Conservation (phyloP, 352 stramenopile genomes). For the Aphanomyces cochlioides region DNA sequence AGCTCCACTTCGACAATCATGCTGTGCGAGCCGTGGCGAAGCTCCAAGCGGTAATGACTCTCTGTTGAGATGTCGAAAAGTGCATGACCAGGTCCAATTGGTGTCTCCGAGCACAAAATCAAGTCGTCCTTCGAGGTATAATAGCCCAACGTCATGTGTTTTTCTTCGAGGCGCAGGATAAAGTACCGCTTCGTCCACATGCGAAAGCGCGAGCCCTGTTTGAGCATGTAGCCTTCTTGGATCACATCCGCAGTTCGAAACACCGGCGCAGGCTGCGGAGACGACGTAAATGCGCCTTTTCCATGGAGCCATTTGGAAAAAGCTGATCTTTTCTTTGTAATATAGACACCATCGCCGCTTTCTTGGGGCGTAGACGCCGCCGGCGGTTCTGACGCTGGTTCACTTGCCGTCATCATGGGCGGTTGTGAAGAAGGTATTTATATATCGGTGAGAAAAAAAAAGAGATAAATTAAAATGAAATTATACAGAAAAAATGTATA, state of each 20-base stretch:
- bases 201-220: slow-evolving; percentile 73
- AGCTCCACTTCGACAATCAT: slow-evolving; percentile 73
- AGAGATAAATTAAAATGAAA: no score
- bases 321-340: slow-evolving; percentile 79
- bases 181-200: slow-evolving; percentile 84
- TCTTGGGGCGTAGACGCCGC: slow-evolving; percentile 7
- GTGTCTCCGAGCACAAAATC: slow-evolving; percentile 73
- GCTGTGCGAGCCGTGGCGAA: slow-evolving; percentile 65
- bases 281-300: slow-evolving; percentile 48
- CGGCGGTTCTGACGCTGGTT: slow-evolving; percentile 26
- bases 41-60: slow-evolving; percentile 62
- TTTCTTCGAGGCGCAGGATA: slow-evolving; percentile 79
- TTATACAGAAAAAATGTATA: no score
- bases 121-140: slow-evolving; percentile 83
- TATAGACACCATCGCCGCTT: slow-evolving; percentile 61
- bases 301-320: slow-evolving; percentile 84
- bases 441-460: no score
- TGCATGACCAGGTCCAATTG: slow-evolving; percentile 67
- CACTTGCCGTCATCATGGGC: slow-evolving; percentile 3
- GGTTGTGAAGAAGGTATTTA: no score
- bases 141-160: slow-evolving; percentile 84
- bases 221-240: slow-evolving; percentile 79
- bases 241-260: slow-evolving; percentile 83
- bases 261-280: slow-evolving; percentile 51
- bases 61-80: slow-evolving; percentile 43